phyloP scores from a whole-genome alignment of 2,329 filamentous ascomycete species.

The Pseudogymnoascus sp. region DNA sequence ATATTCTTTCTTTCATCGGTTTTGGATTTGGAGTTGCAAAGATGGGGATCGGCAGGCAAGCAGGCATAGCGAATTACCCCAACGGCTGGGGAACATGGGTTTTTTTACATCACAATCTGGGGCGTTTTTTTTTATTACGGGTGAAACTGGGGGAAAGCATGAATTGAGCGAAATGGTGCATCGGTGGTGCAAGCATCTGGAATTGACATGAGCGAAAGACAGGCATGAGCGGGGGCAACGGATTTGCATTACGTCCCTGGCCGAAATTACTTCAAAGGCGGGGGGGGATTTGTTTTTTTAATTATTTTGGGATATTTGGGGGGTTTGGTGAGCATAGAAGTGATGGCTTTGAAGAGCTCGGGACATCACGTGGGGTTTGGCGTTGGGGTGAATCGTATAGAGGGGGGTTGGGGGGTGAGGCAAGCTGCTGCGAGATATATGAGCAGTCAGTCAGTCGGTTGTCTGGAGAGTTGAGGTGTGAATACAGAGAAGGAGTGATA shows the following conservation, averaged over 20 bases:
- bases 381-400: neutral
- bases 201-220: neutral
- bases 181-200: neutral
- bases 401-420: neutral
- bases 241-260: neutral
- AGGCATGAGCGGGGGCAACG: neutral
- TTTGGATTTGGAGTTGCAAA: neutral
- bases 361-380: constrained; percentile 9
- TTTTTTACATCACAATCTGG: neutral
- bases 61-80: neutral
- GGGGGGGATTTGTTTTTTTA: neutral
- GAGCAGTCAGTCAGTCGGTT: neutral
- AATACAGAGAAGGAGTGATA: neutral
- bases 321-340: neutral
- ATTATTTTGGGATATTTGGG: neutral
- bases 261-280: neutral
- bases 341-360: constrained; percentile 12
- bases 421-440: neutral
- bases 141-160: neutral
- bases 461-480: neutral
- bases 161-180: neutral
- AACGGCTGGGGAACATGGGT: neutral
- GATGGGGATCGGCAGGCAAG: neutral
- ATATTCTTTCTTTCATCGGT: neutral
- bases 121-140: neutral